phyloP scores from a whole-genome alignment of 2,329 filamentous ascomycete species.

The Stachybotrys echinatus region DNA sequence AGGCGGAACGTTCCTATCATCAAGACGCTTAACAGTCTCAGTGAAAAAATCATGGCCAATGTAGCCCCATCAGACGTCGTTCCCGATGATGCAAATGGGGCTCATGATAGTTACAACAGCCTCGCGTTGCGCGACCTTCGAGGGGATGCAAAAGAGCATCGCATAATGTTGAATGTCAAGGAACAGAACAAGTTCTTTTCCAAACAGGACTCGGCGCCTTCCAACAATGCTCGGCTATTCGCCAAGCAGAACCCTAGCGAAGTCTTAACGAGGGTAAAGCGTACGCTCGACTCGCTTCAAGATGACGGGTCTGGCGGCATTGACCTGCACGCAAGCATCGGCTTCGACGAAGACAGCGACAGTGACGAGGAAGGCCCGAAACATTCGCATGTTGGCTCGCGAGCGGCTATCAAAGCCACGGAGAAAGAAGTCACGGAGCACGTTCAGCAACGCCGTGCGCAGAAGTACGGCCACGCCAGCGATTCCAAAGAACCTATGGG shows the following conservation, averaged over 20 bases:
- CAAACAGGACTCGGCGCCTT: slow-evolving; percentile 43
- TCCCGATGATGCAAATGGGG: slow-evolving; percentile 48
- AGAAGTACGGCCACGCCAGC: slow-evolving; percentile 46
- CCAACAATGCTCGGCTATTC: slow-evolving; percentile 48
- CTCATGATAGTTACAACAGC: slow-evolving; percentile 71
- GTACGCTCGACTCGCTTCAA: slow-evolving; percentile 52
- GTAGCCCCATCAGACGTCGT: slow-evolving; percentile 73
- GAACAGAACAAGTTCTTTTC: slow-evolving; percentile 83
- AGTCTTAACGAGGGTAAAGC: slow-evolving; percentile 59
- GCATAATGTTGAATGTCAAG: slow-evolving; percentile 80
- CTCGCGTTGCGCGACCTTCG: slow-evolving; percentile 76
- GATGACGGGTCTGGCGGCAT: slow-evolving; percentile 44
- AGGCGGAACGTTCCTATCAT: slow-evolving; percentile 80
- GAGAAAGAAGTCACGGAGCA: slow-evolving; percentile 63
- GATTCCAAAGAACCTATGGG: slow-evolving; percentile 50
- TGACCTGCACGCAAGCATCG: slow-evolving; percentile 59
- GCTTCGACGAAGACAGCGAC: slow-evolving; percentile 65
- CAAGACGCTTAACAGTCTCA: slow-evolving; percentile 81
- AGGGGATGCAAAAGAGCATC: slow-evolving; percentile 66
- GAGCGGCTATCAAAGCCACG: slow-evolving; percentile 57
- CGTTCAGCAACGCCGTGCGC: slow-evolving; percentile 55
- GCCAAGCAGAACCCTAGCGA: slow-evolving; percentile 64
- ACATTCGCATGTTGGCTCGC: slow-evolving; percentile 61
- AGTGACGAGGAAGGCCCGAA: slow-evolving; percentile 57
- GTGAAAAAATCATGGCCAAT: slow-evolving; percentile 87